These are phyloP conservation scores for Crithidia mellificae DNA, from an alignment of 208 protist genomes.

Conservation along the genomic window DNA sequence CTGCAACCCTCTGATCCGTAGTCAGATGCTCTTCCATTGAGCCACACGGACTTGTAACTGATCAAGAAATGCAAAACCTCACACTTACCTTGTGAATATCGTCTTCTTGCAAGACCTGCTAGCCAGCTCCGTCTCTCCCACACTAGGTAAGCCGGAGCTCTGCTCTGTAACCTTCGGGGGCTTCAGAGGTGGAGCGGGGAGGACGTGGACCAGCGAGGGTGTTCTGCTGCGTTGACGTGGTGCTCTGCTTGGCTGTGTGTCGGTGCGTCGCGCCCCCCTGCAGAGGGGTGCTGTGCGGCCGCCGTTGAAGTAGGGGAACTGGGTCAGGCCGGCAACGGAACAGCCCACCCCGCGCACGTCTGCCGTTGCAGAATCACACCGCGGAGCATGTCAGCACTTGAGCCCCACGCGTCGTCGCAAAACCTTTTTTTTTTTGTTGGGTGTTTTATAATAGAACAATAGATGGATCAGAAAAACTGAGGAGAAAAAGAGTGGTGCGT, in stretches of 20 bases:
- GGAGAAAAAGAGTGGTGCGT: no score
- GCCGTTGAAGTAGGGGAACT: conserved; percentile 73
- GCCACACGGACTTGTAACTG: conserved; percentile 63
- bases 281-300: conserved; percentile 43
- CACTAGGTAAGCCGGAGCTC: conserved; percentile 54
- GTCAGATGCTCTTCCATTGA: conserved; percentile 91
- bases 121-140: not conserved
- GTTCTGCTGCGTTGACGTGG: conserved; percentile 83
- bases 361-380: conserved; percentile 87
- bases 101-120: not conserved
- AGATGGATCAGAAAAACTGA: no score
- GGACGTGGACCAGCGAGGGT: conserved; percentile 70
- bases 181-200: conserved; percentile 46
- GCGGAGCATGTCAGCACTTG: conserved; percentile 75
- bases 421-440: conserved; percentile 34
- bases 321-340: conserved; percentile 89
- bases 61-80: no score
- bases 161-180: conserved; percentile 85
- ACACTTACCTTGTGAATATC: no score
- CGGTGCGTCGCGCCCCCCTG: conserved; percentile 47
- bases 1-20: conserved; percentile 90
- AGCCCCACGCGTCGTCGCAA: conserved; percentile 63
- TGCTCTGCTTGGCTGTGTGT: conserved; percentile 89
- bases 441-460: no score
- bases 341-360: conserved; percentile 84